Conservation (phyloP, 805 yeast genomes). For the Candida chilensis region DNA sequence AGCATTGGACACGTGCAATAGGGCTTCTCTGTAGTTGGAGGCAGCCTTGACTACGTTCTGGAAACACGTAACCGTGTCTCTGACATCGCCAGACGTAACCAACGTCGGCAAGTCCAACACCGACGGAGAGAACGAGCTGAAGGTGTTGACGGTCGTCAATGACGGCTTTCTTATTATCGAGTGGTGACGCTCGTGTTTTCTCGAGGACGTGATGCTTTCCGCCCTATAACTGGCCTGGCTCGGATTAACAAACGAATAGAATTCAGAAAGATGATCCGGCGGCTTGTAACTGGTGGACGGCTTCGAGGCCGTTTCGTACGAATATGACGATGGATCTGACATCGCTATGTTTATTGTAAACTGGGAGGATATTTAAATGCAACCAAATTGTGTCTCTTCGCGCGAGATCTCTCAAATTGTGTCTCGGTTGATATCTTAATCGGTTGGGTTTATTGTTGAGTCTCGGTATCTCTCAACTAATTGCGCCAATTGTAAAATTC, state of each 20-base stretch:
- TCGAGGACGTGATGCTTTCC: constrained; percentile 3
- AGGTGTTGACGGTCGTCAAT: constrained; percentile 26
- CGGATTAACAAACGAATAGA: constrained; percentile 41
- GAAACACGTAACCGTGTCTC: constrained; percentile 37
- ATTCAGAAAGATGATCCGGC: constrained; percentile 52
- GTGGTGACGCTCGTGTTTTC: constrained; percentile 4
- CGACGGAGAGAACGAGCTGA: constrained; percentile 41
- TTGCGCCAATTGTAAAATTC: too few relatives aligned
- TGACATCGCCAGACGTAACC: constrained; percentile 52
- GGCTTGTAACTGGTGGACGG: constrained; percentile 9
- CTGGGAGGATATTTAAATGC: too few relatives aligned
- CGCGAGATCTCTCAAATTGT: too few relatives aligned
- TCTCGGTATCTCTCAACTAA: too few relatives aligned
- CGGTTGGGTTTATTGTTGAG: too few relatives aligned
- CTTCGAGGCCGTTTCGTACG: constrained; percentile 9
- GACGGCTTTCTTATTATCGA: constrained; percentile 5
- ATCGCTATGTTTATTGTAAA: too few relatives aligned
- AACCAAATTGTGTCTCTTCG: too few relatives aligned
- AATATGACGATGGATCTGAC: not conserved
- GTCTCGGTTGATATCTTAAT: too few relatives aligned
- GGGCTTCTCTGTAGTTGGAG: constrained; percentile 32
- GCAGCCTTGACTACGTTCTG: constrained; percentile 38
- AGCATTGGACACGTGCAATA: constrained; percentile 40
- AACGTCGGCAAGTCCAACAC: constrained; percentile 52
- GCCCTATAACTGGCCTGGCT: constrained; percentile 3